phyloP scores from a whole-genome alignment of 345 rosid genomes.

The Nasturtium officinale region DNA sequence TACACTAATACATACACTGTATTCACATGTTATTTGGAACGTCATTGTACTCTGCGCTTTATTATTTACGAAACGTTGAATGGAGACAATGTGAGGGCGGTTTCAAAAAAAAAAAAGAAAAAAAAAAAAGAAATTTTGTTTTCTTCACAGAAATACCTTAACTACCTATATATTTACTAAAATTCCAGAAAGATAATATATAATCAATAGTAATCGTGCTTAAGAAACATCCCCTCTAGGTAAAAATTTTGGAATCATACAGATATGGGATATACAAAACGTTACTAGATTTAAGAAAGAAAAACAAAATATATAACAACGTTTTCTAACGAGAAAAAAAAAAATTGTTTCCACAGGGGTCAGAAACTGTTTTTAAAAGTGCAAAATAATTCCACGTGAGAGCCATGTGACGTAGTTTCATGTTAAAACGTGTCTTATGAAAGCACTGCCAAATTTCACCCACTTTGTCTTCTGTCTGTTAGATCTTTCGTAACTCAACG shows the following conservation, averaged over 20 bases:
- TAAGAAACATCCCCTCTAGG: neutral
- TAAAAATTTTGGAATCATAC: no score
- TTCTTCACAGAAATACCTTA: neutral
- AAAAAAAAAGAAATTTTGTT: neutral
- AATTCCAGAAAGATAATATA: no score
- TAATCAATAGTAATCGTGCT: neutral
- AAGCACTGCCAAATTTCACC: conserved; percentile 1
- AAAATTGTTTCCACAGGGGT: neutral
- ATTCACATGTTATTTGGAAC: neutral
- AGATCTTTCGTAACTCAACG: conserved; percentile 9
- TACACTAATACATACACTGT: conserved; percentile 1
- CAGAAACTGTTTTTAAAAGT: neutral
- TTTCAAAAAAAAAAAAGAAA: neutral
- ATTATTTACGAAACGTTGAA: neutral
- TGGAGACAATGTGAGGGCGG: conserved; percentile 16
- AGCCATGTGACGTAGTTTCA: neutral
- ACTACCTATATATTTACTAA: neutral
- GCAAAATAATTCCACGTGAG: neutral
- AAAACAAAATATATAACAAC: no score
- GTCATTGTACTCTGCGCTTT: conserved; percentile 1
- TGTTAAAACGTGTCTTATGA: conserved; percentile 2
- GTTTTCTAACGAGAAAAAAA: no score
- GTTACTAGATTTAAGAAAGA: no score
- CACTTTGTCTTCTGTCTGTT: conserved; percentile 11
- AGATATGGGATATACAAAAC: neutral